phyloP scores from a whole-genome alignment of 306 rosid genomes.

The Amphicarpaea edgeworthii region DNA sequence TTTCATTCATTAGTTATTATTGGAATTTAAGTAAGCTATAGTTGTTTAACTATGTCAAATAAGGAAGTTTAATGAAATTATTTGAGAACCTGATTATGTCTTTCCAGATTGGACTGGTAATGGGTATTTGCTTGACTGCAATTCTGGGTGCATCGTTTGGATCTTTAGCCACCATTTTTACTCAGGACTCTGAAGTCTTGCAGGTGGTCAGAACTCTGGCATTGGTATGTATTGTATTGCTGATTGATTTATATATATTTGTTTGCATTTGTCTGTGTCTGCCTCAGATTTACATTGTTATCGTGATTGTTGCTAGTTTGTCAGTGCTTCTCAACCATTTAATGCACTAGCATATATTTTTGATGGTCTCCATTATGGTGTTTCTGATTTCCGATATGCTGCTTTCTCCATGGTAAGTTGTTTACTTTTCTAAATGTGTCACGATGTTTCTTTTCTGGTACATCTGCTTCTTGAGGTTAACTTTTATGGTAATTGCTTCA shows the following conservation, averaged over 20 bases:
- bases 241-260: slow-evolving; percentile 33
- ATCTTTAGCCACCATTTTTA: slow-evolving; percentile 80
- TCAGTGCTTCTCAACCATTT: slow-evolving; percentile 94
- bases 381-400: slow-evolving; percentile 93
- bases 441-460: slow-evolving; percentile 36
- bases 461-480: slow-evolving; percentile 25
- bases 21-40: slow-evolving; percentile 6
- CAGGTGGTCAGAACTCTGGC: slow-evolving; percentile 72
- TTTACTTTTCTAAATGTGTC: slow-evolving; percentile 30
- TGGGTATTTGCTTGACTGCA: slow-evolving; percentile 72
- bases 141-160: slow-evolving; percentile 83
- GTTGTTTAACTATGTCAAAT: slow-evolving; percentile 33
- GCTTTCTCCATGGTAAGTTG: slow-evolving; percentile 87
- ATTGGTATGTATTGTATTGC: slow-evolving; percentile 66
- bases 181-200: slow-evolving; percentile 83
- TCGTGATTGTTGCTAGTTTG: slow-evolving; percentile 63
- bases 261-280: slow-evolving; percentile 3
- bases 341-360: slow-evolving; percentile 86
- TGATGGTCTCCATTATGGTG: slow-evolving; percentile 93
- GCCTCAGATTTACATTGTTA: slow-evolving; percentile 37
- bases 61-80: slow-evolving; percentile 34
- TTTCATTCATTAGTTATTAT: slow-evolving; percentile 23
- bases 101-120: slow-evolving; percentile 79
- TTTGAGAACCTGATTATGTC: slow-evolving; percentile 45
- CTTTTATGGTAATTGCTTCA: slow-evolving; percentile 24